A percentile compares a stretch with the other conserved stretches of the same genome.
Conservation (phyloP, 345 rosid genomes). For the Arabis alpina region DNA sequence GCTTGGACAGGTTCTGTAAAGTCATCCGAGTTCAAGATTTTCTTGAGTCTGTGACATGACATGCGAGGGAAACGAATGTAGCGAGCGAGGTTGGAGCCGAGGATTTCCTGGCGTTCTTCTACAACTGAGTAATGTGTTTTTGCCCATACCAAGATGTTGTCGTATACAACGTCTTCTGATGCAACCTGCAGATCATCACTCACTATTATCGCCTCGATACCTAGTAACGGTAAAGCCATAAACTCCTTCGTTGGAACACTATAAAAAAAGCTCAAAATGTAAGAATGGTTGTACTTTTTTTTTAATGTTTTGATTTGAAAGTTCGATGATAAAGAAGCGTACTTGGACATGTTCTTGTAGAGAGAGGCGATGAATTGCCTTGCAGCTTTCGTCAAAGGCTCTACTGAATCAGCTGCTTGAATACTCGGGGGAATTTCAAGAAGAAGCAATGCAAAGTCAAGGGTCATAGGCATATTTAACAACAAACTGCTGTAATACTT, state of each 20-base stretch:
- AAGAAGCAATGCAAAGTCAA: constrained; percentile 75
- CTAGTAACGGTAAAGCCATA: constrained; percentile 75
- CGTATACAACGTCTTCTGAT: constrained; percentile 80
- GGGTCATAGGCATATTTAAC: constrained; percentile 69
- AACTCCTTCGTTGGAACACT: background rate
- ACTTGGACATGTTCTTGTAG: constrained; percentile 71
- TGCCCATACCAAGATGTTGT: constrained; percentile 75
- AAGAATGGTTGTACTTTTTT: background rate
- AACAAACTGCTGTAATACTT: constrained; percentile 70
- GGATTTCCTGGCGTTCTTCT: constrained; percentile 66
- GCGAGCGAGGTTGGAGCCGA: constrained; percentile 59
- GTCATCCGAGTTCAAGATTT: constrained; percentile 69
- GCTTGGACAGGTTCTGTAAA: constrained; percentile 59
- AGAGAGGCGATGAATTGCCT: constrained; percentile 62
- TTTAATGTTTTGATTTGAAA: background rate
- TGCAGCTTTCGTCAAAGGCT: constrained; percentile 79
- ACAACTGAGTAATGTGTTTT: constrained; percentile 61
- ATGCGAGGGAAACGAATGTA: constrained; percentile 79
- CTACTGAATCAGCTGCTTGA: constrained; percentile 70
- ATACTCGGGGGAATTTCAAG: constrained; percentile 77
- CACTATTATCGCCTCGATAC: constrained; percentile 71
- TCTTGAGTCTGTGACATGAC: constrained; percentile 73
- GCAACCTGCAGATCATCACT: constrained; percentile 67
- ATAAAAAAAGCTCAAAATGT: background rate
- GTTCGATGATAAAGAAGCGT: constrained; percentile 16